phyloP scores from a whole-genome alignment of 164 flowering plant species.

The Magnolia changhungtana region DNA sequence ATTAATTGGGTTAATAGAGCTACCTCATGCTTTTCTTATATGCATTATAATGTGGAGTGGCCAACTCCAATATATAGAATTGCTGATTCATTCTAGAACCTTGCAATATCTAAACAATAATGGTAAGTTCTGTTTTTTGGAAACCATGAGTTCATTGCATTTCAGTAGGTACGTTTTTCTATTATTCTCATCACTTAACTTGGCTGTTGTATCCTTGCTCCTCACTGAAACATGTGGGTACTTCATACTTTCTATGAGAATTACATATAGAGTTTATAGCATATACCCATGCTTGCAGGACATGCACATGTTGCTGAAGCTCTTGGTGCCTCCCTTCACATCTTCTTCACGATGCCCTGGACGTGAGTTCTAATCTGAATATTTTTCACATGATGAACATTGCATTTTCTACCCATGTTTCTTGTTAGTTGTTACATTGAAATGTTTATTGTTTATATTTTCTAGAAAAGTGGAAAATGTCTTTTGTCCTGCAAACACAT shows the following conservation, averaged over 20 bases:
- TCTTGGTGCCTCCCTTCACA: constrained; percentile 89
- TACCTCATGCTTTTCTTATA: neutral
- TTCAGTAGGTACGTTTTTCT: neutral
- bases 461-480: neutral
- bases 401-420: neutral
- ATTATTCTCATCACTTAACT: neutral
- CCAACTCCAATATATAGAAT: too few species aligned
- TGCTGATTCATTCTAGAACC: too few species aligned
- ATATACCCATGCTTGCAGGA: constrained; percentile 31
- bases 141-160: neutral
- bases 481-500: too few species aligned
- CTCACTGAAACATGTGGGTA: neutral
- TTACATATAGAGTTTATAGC: neutral
- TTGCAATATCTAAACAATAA: too few species aligned
- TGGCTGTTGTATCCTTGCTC: neutral
- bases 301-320: constrained; percentile 97
- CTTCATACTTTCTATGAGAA: neutral
- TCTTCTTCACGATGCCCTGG: constrained; percentile 99
- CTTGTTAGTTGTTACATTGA: neutral
- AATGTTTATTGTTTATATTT: too few species aligned
- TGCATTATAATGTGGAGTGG: neutral
- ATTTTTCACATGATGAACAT: neutral
- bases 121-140: neutral
- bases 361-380: constrained; percentile 58
- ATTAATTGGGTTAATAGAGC: too few species aligned